Conservation (phyloP, 495 filamentous ascomycete genomes). For the Choiromyces venosus region DNA sequence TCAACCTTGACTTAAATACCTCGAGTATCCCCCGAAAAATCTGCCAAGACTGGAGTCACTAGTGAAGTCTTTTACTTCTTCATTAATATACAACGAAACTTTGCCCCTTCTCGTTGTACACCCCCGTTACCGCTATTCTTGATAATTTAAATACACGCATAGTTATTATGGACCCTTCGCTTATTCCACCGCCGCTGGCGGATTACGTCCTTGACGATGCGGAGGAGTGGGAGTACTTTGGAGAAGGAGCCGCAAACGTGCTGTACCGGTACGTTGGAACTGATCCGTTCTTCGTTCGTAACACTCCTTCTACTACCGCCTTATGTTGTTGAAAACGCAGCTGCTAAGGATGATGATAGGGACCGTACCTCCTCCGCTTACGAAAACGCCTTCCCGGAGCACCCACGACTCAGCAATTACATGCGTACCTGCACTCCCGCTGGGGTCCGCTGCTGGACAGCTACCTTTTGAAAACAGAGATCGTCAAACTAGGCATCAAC, state of each 20-base stretch:
- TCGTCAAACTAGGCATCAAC: constrained; percentile 29
- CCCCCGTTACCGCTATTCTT: not conserved
- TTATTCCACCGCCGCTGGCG: constrained; percentile 29
- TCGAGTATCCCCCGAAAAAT: not conserved
- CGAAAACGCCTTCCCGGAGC: constrained; percentile 37
- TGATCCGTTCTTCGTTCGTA: constrained; percentile 41
- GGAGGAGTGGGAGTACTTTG: constrained; percentile 40
- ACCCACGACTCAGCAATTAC: constrained; percentile 36
- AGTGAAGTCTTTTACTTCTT: constrained; percentile 12
- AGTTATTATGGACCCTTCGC: constrained; percentile 13
- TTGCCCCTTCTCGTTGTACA: not conserved
- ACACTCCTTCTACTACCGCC: constrained; percentile 31
- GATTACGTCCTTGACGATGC: constrained; percentile 34
- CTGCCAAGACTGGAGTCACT: constrained; percentile 29
- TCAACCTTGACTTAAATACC: not conserved
- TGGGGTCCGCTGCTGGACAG: constrained; percentile 36
- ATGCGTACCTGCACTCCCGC: constrained; percentile 31
- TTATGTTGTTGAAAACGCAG: not conserved
- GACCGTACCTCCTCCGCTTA: constrained; percentile 40
- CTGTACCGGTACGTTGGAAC: constrained; percentile 53
- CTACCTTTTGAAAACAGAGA: constrained; percentile 35
- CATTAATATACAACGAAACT: not conserved
- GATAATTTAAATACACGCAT: not conserved
- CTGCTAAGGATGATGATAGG: constrained; percentile 4
- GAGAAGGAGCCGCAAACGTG: constrained; percentile 61